Evolutionary conservation across 768 basidiomycete species (phyloP).

Genomic region (Phlegmacium glaucopus): DNA sequence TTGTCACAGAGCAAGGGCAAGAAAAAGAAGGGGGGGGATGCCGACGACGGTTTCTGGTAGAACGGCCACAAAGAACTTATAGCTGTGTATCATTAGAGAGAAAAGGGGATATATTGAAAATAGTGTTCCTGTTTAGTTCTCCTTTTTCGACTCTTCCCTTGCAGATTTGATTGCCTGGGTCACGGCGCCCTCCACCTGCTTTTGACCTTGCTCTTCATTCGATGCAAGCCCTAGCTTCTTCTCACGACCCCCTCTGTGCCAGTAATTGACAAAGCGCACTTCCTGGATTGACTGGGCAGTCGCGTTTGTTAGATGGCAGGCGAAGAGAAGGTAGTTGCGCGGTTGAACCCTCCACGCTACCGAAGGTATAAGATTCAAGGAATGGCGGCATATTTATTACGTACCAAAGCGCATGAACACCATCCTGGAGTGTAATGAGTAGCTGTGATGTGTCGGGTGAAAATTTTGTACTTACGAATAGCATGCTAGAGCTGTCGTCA

Average conservation of each 20-base stretch:
- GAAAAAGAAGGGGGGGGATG: slow-evolving; percentile 67
- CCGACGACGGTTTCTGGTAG: slow-evolving; percentile 80
- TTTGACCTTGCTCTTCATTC: slow-evolving; percentile 16
- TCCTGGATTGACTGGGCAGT: slow-evolving; percentile 85
- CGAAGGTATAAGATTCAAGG: slow-evolving; percentile 5
- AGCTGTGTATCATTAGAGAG: slow-evolving; percentile 5
- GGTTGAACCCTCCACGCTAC: slow-evolving; percentile 94
- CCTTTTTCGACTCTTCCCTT: slow-evolving; percentile 38
- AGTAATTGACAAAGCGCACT: slow-evolving; percentile 84
- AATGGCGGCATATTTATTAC: slow-evolving; percentile 16
- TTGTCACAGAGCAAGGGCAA: slow-evolving; percentile 72
- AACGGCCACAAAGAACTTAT: slow-evolving; percentile 15
- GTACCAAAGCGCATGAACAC: slow-evolving; percentile 96
- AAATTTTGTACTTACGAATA: slow-evolving; percentile 74
- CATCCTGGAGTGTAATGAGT: slow-evolving; percentile 31
- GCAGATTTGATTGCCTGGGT: slow-evolving; percentile 48
- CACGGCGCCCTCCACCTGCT: slow-evolving; percentile 36
- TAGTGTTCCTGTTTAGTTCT: slow-evolving; percentile 16
- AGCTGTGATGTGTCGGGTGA: slow-evolving; percentile 5
- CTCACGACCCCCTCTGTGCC: slow-evolving; percentile 87
- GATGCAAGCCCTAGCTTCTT: slow-evolving; percentile 41
- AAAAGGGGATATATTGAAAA: not conserved
- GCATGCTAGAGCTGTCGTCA: slow-evolving; percentile 85
- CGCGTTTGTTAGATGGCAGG: slow-evolving; percentile 90
- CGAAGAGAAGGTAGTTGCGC: slow-evolving; percentile 93